Conservation (phyloP, 441 rosid genomes). For the Kokia cookei region DNA sequence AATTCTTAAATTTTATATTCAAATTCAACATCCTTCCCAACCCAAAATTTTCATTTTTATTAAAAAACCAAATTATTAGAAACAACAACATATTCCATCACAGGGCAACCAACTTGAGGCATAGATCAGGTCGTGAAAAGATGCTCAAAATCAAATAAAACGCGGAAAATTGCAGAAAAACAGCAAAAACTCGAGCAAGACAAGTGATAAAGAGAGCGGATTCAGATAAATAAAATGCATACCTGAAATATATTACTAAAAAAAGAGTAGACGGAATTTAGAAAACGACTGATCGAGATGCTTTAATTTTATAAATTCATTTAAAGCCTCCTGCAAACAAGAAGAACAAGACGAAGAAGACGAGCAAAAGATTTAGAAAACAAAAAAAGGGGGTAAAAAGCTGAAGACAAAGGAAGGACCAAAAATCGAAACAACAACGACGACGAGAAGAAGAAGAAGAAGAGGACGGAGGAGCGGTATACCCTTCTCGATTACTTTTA, state of each 20-base stretch:
- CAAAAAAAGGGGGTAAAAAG: background rate
- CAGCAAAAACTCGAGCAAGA: background rate
- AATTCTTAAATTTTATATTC: background rate
- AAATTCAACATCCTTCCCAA: conserved; percentile 1
- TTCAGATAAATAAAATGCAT: conserved; percentile 11
- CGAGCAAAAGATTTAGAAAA: conserved; percentile 8
- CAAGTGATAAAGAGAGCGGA: conserved; percentile 8
- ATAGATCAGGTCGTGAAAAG: conserved; percentile 13
- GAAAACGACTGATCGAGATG: conserved; percentile 10
- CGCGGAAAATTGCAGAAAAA: conserved; percentile 3
- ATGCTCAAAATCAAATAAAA: background rate
- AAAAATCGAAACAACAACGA: background rate
- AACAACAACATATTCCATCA: background rate
- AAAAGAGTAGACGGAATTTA: background rate
- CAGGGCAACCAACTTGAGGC: conserved; percentile 7
- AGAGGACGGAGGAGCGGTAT: conserved; percentile 19
- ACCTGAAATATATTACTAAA: background rate
- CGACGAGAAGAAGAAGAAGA: background rate
- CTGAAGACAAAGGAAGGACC: background rate
- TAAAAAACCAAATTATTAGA: background rate
- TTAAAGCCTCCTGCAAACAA: conserved; percentile 7
- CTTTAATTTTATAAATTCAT: background rate
- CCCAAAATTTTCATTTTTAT: background rate
- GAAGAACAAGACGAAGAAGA: background rate
- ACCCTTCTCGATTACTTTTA: conserved; percentile 26